Base-by-base conservation (phyloP, 495 filamentous ascomycete genomes). In the Eremomyces bilateralis region DNA sequence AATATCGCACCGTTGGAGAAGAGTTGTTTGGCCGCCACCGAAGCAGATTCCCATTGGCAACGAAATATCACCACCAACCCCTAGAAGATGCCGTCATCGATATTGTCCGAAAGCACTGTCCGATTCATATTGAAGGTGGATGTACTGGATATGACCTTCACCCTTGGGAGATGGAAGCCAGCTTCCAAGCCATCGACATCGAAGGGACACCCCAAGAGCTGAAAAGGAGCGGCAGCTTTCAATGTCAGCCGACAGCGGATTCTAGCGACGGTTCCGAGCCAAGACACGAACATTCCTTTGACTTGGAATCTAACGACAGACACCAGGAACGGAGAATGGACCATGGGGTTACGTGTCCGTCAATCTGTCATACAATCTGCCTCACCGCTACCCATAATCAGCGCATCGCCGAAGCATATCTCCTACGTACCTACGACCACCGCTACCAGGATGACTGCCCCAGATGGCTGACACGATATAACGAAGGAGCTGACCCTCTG, bases 1-100 rank as follows among this genome's bases (percentile, higher is more conserved):
- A 62, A 11, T 69, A 69, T 35, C 38, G 49, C 15, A 37, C 47
- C 15, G 56, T 67, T 25, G 58, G 59, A 8, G 48, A 56, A 4
- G 42, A 57, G 31, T 51, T 66, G 0, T 65, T 66, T 41, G 62
- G 55, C 5, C 50, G 39, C 8, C 42, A 43, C 20, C 45, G 55
- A 10, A 52, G 40, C 31, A 29, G 35, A 6, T 36, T 59, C 10
- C 55, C 55, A 5, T 37, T 59, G 4, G 45, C 42, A 19, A 59
- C 53, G 15, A 61, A 61, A 41, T 63, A 62, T 33, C 38, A 53
- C 27, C 53, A 54, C 33, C 42, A 59, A 21, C 51, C 51, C 6
- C 42, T 63, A 2, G 53, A 61, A 40, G 35, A 47, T n/a, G 59
- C 53, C 0, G 55, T 63, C 4, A 48, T 50, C 31, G 35, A 52